These are phyloP conservation scores for Penicillium ucsense DNA, from an alignment of 495 filamentous ascomycete species.

Conservation along the genomic window DNA sequence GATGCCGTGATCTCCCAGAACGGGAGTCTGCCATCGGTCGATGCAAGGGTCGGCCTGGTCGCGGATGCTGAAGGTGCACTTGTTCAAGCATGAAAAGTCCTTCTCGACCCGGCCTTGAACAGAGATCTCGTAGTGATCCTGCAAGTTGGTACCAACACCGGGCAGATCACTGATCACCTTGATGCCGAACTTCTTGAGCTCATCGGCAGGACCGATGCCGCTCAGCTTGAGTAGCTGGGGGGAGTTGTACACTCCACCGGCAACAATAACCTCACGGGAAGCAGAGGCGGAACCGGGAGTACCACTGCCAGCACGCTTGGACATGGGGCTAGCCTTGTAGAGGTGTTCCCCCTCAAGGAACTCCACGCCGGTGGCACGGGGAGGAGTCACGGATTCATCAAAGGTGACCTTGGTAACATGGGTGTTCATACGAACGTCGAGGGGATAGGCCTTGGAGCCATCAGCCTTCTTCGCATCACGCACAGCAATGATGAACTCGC, in stretches of 20 bases:
- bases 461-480: conserved; percentile 39
- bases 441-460: conserved; percentile 43
- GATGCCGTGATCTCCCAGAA: conserved; percentile 28
- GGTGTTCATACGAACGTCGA: conserved; percentile 48
- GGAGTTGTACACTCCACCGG: conserved; percentile 51
- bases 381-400: conserved; percentile 29
- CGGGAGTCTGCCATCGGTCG: conserved; percentile 24
- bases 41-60: conserved; percentile 3
- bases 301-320: conserved; percentile 17
- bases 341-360: conserved; percentile 51
- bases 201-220: conserved; percentile 45
- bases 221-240: conserved; percentile 55
- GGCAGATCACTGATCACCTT: conserved; percentile 43
- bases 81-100: conserved; percentile 27
- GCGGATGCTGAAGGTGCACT: conserved; percentile 4
- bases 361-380: conserved; percentile 52
- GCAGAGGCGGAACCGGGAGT: conserved; percentile 37
- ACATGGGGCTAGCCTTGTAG: conserved; percentile 47
- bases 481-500: conserved; percentile 44
- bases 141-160: conserved; percentile 57
- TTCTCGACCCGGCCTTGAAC: conserved; percentile 34
- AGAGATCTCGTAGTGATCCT: conserved; percentile 51
- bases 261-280: conserved; percentile 46
- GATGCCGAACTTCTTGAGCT: conserved; percentile 41
- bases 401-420: conserved; percentile 56